Percentiles rank a stretch among this genome's conserved stretches.
Evolutionary conservation across 1,284 basidiomycete species (phyloP).

Genomic region (Ceratobasidium sp.): DNA sequence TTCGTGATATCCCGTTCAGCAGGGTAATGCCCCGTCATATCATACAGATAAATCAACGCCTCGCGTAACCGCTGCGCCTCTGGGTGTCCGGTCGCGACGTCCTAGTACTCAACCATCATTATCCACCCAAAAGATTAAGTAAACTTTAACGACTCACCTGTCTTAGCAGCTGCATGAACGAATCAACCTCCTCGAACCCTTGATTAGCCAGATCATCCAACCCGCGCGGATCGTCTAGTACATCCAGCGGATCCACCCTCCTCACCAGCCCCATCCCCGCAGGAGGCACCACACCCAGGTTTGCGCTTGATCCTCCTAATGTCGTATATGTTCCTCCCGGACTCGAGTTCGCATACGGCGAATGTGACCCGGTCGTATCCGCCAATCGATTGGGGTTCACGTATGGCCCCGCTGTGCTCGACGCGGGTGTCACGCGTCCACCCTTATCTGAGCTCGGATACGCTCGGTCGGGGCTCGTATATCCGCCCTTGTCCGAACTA

Average conservation of each 20-base stretch:
- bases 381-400: constrained; percentile 27
- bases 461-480: not conserved
- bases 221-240: constrained; percentile 35
- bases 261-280: constrained; percentile 1
- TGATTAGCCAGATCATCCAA: constrained; percentile 23
- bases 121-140: not conserved
- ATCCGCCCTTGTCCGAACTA: not conserved
- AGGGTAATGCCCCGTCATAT: constrained; percentile 41
- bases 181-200: constrained; percentile 33
- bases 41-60: constrained; percentile 36
- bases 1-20: constrained; percentile 42
- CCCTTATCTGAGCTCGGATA: not conserved
- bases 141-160: constrained; percentile 16
- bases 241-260: constrained; percentile 18
- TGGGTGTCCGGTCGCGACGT: constrained; percentile 34
- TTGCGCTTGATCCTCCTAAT: not conserved
- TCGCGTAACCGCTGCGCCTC: constrained; percentile 33
- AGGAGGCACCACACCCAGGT: not conserved
- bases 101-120: constrained; percentile 18
- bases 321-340: constrained; percentile 17
- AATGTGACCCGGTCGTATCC: constrained; percentile 19
- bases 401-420: constrained; percentile 8
- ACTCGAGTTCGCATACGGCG: constrained; percentile 16
- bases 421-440: not conserved
- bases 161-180: constrained; percentile 38